These are phyloP conservation scores for Lactifluus echinatus DNA, from an alignment of 768 basidiomycete genomes.

Conservation along the genomic window DNA sequence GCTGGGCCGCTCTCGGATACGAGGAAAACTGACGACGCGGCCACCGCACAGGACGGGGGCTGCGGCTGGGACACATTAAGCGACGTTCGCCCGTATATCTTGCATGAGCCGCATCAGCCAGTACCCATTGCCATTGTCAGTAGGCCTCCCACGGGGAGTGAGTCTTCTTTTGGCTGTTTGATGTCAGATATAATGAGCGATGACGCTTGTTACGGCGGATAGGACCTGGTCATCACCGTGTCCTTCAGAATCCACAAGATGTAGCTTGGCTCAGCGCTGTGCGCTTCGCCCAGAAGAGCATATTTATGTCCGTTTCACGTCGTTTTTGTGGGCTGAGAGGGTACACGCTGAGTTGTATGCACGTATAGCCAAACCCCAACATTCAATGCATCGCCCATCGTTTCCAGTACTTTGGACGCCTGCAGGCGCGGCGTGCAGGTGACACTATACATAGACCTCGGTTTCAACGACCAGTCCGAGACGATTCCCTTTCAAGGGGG, in stretches of 20 bases:
- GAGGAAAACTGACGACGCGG: neutral
- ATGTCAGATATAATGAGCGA: neutral
- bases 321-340: neutral
- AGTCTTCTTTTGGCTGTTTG: conserved; percentile 13
- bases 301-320: conserved; percentile 47
- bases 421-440: conserved; percentile 53
- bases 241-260: conserved; percentile 50
- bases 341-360: neutral
- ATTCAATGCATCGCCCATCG: conserved; percentile 56
- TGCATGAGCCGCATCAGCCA: conserved; percentile 47
- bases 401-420: conserved; percentile 50
- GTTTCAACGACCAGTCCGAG: conserved; percentile 47
- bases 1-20: neutral
- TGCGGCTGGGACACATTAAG: conserved; percentile 25
- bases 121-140: conserved; percentile 62
- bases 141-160: conserved; percentile 49
- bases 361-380: conserved; percentile 54
- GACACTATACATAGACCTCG: conserved; percentile 52
- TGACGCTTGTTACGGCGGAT: neutral
- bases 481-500: conserved; percentile 55
- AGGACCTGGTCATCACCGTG: conserved; percentile 37
- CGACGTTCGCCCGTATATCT: conserved; percentile 53
- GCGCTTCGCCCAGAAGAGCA: conserved; percentile 45
- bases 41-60: conserved; percentile 18
- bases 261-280: conserved; percentile 60